phyloP scores from a whole-genome alignment of 2,329 filamentous ascomycete species.

The Periconia macrospinosa region DNA sequence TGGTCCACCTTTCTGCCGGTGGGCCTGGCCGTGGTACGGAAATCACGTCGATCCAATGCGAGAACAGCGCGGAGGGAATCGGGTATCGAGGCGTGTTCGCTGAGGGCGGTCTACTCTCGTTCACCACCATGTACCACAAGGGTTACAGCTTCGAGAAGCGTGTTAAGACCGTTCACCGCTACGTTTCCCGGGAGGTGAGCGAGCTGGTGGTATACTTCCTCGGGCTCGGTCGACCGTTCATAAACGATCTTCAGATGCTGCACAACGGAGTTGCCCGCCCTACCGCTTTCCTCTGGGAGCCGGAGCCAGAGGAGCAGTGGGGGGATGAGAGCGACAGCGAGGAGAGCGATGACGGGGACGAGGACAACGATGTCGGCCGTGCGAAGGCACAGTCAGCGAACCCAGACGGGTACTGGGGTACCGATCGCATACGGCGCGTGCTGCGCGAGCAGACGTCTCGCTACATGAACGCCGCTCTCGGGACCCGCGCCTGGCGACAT shows the following conservation, averaged over 20 bases:
- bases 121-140: constrained; percentile 15
- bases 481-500: background rate
- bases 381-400: background rate
- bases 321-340: background rate
- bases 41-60: constrained; percentile 9
- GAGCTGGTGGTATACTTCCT: constrained; percentile 11
- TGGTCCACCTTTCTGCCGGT: constrained; percentile 14
- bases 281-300: constrained; percentile 1
- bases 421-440: background rate
- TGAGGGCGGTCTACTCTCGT: constrained; percentile 9
- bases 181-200: constrained; percentile 11
- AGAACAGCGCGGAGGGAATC: constrained; percentile 10
- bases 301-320: background rate
- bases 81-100: constrained; percentile 11
- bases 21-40: constrained; percentile 12
- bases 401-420: constrained; percentile 1
- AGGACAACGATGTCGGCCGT: background rate
- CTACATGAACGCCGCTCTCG: background rate
- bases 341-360: background rate
- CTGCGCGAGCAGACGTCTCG: background rate
- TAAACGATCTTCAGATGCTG: background rate
- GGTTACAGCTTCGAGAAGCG: constrained; percentile 2
- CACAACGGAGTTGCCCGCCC: background rate
- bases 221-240: constrained; percentile 5
- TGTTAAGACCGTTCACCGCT: background rate